phyloP scores from a whole-genome alignment of 2,329 filamentous ascomycete species.

The Pyricularia sp. region DNA sequence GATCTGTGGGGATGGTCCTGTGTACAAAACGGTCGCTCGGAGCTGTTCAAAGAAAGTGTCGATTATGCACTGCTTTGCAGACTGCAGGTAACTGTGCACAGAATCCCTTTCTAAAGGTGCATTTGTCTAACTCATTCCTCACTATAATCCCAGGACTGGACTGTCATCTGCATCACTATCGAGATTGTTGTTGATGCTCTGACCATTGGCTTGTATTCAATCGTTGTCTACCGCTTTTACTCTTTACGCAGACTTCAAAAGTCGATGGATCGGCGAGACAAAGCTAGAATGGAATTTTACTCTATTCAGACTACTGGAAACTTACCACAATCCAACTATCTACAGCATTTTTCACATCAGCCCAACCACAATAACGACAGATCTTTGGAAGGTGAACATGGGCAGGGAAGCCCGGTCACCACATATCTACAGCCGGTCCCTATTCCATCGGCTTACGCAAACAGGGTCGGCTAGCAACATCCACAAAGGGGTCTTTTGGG shows the following conservation, averaged over 20 bases:
- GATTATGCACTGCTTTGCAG: constrained; percentile 87
- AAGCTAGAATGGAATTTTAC: constrained; percentile 89
- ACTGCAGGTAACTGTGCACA: constrained; percentile 52
- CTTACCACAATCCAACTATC: not conserved
- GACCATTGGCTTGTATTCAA: constrained; percentile 83
- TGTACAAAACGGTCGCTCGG: constrained; percentile 70
- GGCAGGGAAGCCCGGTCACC: not conserved
- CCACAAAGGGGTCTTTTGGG: not conserved
- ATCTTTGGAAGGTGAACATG: not conserved
- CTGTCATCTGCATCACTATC: constrained; percentile 92
- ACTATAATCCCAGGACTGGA: constrained; percentile 65
- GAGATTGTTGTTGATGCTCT: constrained; percentile 89
- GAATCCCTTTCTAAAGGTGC: constrained; percentile 15
- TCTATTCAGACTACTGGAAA: constrained; percentile 53
- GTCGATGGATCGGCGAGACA: constrained; percentile 93
- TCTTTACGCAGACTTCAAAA: constrained; percentile 91
- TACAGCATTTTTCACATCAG: not conserved
- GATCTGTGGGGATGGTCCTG: constrained; percentile 99
- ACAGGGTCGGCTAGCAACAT: not conserved
- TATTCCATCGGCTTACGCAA: not conserved
- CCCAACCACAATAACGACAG: not conserved
- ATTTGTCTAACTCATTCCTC: not conserved
- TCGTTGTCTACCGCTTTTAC: constrained; percentile 97
- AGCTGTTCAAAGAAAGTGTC: constrained; percentile 71
- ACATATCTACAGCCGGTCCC: not conserved